Evolutionary conservation across 75 land plant genomes (phyloP).

Genomic region (Isoetes taiwanensis): DNA sequence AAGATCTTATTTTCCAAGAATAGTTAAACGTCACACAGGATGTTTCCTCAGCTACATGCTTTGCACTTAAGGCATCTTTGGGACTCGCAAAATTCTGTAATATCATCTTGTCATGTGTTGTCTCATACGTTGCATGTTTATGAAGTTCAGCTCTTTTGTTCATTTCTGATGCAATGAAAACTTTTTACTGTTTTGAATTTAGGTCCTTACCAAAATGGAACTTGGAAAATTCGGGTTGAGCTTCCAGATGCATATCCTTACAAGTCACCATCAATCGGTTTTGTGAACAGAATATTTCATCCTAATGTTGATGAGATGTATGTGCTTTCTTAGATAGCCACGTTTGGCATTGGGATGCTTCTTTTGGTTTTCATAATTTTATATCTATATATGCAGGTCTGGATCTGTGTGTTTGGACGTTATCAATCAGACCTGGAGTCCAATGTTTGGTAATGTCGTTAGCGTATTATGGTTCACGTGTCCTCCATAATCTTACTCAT

Average conservation of each 20-base stretch:
- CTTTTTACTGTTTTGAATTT: constrained; percentile 9
- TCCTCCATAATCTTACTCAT: neutral
- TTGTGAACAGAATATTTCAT: constrained; percentile 66
- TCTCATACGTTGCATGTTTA: too few species aligned
- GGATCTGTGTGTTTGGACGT: constrained; percentile 91
- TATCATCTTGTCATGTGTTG: too few species aligned
- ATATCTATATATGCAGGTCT: constrained; percentile 32
- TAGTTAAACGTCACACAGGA: too few species aligned
- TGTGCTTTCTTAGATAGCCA: constrained; percentile 8
- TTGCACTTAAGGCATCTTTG: too few species aligned
- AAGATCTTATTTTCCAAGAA: too few species aligned
- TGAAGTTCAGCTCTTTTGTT: too few species aligned
- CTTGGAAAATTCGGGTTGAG: constrained; percentile 61
- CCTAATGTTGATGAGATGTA: constrained; percentile 80
- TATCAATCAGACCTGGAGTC: constrained; percentile 82
- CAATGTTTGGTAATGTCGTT: constrained; percentile 61
- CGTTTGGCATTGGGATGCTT: neutral
- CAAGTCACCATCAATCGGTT: constrained; percentile 67
- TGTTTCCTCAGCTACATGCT: too few species aligned
- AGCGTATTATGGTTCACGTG: neutral
- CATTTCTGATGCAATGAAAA: too few species aligned
- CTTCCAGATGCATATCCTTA: constrained; percentile 75
- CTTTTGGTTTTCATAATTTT: neutral
- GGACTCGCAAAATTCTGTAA: too few species aligned
- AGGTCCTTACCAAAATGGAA: constrained; percentile 66